These are phyloP conservation scores for Trametes cinnabarina DNA, from an alignment of 768 basidiomycete species.

Conservation along the genomic window DNA sequence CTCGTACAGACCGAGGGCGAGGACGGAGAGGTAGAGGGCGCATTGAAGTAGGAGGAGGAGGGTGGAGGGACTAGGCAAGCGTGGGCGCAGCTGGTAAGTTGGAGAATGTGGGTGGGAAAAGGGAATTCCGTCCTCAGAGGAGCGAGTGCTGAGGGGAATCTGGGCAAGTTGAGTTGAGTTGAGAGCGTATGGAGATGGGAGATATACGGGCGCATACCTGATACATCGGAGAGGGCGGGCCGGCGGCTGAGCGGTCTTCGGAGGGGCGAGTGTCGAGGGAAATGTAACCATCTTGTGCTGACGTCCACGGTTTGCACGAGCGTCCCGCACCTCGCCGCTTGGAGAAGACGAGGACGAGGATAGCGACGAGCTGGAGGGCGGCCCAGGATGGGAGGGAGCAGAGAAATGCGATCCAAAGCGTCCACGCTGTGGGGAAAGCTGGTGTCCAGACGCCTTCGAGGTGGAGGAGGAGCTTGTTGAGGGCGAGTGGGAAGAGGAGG, in stretches of 20 bases:
- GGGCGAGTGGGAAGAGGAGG: too few relatives aligned
- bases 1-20: constrained; percentile 7
- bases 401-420: constrained; percentile 10
- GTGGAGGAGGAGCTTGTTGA: too few relatives aligned
- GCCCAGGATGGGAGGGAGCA: constrained; percentile 3
- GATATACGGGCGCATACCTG: neutral
- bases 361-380: neutral
- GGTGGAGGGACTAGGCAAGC: neutral
- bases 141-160: too few relatives aligned
- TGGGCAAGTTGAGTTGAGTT: too few relatives aligned
- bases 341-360: neutral
- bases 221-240: neutral
- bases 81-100: neutral
- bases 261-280: constrained; percentile 2
- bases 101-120: neutral
- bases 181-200: neutral
- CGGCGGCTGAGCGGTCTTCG: neutral
- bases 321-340: neutral
- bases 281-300: constrained; percentile 6
- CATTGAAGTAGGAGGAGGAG: neutral
- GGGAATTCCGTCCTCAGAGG: neutral
- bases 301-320: neutral
- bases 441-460: constrained; percentile 8
- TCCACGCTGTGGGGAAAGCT: constrained; percentile 6
- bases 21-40: constrained; percentile 10